Percentiles rank a stretch among this genome's conserved stretches.
Evolutionary conservation across 2,329 filamentous ascomycete species (phyloP).

Genomic region (Fusarium sp.): DNA sequence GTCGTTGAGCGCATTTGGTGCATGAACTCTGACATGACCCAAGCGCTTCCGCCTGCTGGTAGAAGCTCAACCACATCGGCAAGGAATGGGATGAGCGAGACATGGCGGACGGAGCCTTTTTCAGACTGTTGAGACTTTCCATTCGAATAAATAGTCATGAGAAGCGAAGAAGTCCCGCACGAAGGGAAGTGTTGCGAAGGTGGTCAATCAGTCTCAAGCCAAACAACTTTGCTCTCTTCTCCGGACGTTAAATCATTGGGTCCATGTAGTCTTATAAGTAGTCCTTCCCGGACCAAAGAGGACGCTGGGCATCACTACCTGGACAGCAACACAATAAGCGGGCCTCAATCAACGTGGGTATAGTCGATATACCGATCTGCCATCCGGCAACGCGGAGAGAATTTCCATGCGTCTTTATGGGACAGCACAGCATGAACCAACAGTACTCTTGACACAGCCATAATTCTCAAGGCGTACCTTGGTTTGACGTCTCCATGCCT

Average conservation of each 20-base stretch:
- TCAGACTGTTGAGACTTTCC: not conserved
- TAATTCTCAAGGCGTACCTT: not conserved
- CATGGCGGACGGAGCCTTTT: constrained; percentile 17
- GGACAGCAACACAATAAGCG: not conserved
- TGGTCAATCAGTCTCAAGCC: not conserved
- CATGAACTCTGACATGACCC: constrained; percentile 37
- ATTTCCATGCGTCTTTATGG: not conserved
- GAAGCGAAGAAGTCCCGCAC: constrained; percentile 15
- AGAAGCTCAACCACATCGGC: constrained; percentile 34
- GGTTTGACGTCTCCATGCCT: constrained; percentile 22
- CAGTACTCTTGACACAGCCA: not conserved
- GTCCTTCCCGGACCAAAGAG: not conserved
- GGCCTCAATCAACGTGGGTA: constrained; percentile 20
- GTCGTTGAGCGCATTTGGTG: constrained; percentile 19
- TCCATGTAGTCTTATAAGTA: constrained; percentile 14
- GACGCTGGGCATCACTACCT: not conserved
- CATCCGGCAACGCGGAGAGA: not conserved
- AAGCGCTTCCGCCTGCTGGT: constrained; percentile 34
- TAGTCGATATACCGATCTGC: not conserved
- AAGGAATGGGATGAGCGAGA: constrained; percentile 10
- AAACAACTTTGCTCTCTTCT: not conserved
- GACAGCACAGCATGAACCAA: not conserved
- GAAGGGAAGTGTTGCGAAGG: not conserved
- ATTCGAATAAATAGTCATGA: constrained; percentile 28
- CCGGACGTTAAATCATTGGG: not conserved